Base-by-base conservation (phyloP, 768 basidiomycete species). In the Polyporus arcularius region DNA sequence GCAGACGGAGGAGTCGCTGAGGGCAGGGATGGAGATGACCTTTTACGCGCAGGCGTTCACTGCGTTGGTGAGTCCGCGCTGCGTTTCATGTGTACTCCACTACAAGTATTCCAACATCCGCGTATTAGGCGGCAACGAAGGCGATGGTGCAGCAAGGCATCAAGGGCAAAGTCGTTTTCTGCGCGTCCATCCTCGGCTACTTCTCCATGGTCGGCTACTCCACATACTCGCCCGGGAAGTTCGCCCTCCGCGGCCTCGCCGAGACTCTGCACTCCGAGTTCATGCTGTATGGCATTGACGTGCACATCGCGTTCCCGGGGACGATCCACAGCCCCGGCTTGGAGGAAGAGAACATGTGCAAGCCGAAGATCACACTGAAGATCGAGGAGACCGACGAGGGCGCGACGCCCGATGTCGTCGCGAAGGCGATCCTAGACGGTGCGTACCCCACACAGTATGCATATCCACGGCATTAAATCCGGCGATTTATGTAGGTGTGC, bases 231-330 rank as follows among this genome's bases (percentile, higher is more conserved):
- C 93, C 94, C 0, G 88, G 85, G 8, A 97, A 96, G 70, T 88
- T 90, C 67, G 95, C 95, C 7, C 71, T 96, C 6, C 77, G 92
- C 75, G 94, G 89, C 14, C 83, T 97, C 0, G 91, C 91, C 12
- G 95, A 97, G 60, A 82, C 89, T 0, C 80, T 97, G 12, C 86
- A 89, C 7, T 88, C 85, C 38, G 95, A 96, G 69, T 77, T 94
- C 55, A 75, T 86, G 62, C 77, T 95, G 9, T 94, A 95, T 70
- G 82, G 81, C 50, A 90, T 93, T 68, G 78, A 80, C 55, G 83
- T 93, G 4, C 92, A 95, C 64, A 84, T 91, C 45, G 93, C 86
- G 75, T 88, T 92, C 75, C 93, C 95, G 0, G 81, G 81, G 1
- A 92, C 92, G 1, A 96, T 97, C 78, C 82, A 78, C 65, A 86